Evolutionary conservation across 2,329 filamentous ascomycete species (phyloP).

Genomic region (Xylariaceae sp.): DNA sequence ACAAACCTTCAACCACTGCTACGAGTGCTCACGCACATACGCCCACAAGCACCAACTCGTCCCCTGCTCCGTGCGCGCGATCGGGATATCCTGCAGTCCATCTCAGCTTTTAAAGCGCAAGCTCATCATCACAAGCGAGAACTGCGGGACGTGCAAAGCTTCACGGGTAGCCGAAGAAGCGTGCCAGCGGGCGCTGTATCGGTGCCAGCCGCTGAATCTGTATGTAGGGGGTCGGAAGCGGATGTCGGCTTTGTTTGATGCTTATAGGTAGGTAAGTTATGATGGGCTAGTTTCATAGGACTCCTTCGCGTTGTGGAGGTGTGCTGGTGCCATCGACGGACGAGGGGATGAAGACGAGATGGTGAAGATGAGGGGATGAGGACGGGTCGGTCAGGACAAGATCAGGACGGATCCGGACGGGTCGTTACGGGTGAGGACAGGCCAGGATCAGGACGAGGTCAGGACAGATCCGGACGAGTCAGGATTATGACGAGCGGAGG

Average conservation of each 20-base stretch:
- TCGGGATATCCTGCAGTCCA: neutral
- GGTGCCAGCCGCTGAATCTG: constrained; percentile 3
- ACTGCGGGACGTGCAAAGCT: constrained; percentile 10
- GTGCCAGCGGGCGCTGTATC: constrained; percentile 10
- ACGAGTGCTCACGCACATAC: constrained; percentile 12
- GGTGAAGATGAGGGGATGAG: too few relatives aligned
- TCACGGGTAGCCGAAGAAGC: constrained; percentile 8
- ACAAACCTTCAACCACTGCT: constrained; percentile 9
- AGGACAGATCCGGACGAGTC: too few relatives aligned
- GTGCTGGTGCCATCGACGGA: too few relatives aligned
- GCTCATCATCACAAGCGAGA: constrained; percentile 3
- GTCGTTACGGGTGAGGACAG: too few relatives aligned
- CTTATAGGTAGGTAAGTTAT: constrained; percentile 14
- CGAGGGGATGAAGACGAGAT: too few relatives aligned
- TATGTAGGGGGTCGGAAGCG: neutral
- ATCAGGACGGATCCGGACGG: too few relatives aligned
- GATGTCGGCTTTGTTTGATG: neutral
- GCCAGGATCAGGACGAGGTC: too few relatives aligned
- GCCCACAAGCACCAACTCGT: neutral
- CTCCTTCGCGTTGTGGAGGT: too few relatives aligned
- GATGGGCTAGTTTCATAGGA: too few relatives aligned
- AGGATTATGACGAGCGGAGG: too few relatives aligned
- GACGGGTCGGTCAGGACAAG: too few relatives aligned
- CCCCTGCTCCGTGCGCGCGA: constrained; percentile 8
- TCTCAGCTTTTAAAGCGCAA: too few relatives aligned